Conservation (phyloP, 1,284 basidiomycete species). For the Coriolopsis trogii region DNA sequence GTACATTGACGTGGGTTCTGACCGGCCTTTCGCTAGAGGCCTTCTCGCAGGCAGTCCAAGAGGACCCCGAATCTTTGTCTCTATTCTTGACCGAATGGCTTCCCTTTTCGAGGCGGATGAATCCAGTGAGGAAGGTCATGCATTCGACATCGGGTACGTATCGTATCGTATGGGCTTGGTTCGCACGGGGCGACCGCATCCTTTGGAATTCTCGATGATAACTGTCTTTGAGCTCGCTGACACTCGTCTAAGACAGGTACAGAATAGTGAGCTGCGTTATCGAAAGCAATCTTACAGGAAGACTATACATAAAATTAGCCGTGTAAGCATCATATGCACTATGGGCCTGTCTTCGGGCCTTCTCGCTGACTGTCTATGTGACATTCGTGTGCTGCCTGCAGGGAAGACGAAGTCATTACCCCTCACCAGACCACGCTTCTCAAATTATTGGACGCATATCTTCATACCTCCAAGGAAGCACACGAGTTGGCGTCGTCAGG, state of each 20-base stretch:
- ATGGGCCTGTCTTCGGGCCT: neutral
- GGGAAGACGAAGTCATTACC: constrained; percentile 72
- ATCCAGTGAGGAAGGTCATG: constrained; percentile 54
- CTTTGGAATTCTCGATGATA: too few species aligned
- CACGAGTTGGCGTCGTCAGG: constrained; percentile 14
- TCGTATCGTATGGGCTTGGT: neutral
- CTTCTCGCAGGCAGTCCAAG: constrained; percentile 51
- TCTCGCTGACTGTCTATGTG: neutral
- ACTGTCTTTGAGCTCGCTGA: neutral
- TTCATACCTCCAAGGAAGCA: constrained; percentile 47
- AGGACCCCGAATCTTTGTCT: constrained; percentile 63
- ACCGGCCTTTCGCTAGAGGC: constrained; percentile 38
- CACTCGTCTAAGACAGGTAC: constrained; percentile 34
- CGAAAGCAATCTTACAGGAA: constrained; percentile 35
- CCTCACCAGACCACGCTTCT: constrained; percentile 85
- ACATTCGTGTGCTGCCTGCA: constrained; percentile 31
- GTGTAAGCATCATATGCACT: constrained; percentile 34
- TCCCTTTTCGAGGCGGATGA: constrained; percentile 67
- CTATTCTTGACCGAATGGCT: constrained; percentile 69
- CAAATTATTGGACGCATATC: constrained; percentile 82
- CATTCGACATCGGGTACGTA: constrained; percentile 77
- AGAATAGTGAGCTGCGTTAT: constrained; percentile 43
- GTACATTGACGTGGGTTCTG: constrained; percentile 4
- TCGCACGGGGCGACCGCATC: neutral
- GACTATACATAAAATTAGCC: constrained; percentile 38